These are phyloP conservation scores for Populus davidiana DNA, from an alignment of 345 rosid genomes.

Conservation along the genomic window DNA sequence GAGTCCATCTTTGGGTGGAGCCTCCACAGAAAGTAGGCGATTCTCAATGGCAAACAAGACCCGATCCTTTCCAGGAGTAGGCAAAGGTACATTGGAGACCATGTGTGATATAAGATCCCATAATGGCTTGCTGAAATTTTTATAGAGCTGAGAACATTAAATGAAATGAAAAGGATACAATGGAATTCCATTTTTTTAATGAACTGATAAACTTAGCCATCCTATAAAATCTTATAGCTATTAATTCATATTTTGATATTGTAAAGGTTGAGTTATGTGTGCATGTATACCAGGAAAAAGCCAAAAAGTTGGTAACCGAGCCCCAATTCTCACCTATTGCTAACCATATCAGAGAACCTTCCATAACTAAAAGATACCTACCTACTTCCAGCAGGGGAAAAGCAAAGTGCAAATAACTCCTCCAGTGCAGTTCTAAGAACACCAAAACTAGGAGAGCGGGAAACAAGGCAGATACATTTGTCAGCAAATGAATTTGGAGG, in stretches of 20 bases:
- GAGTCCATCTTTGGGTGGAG: slow-evolving; percentile 88
- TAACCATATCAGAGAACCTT: neutral
- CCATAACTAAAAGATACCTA: slow-evolving; percentile 22
- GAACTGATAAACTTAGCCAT: neutral
- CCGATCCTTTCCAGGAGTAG: slow-evolving; percentile 89
- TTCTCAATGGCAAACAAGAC: slow-evolving; percentile 88
- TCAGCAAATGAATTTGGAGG: slow-evolving; percentile 83
- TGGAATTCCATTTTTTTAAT: neutral
- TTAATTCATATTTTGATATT: neutral
- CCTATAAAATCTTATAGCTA: neutral
- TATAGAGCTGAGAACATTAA: slow-evolving; percentile 33
- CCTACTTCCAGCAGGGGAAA: slow-evolving; percentile 89
- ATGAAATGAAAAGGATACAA: slow-evolving; percentile 10
- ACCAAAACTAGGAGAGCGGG: slow-evolving; percentile 78
- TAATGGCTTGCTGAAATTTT: slow-evolving; percentile 82
- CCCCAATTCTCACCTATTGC: neutral
- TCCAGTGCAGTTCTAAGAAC: slow-evolving; percentile 76
- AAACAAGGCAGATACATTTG: slow-evolving; percentile 89
- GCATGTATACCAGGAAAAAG: neutral
- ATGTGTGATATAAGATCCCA: slow-evolving; percentile 79
- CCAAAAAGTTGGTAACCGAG: neutral
- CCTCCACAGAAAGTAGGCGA: slow-evolving; percentile 76
- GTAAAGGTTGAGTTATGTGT: neutral
- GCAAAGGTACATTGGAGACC: slow-evolving; percentile 85
- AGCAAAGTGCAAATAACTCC: slow-evolving; percentile 84